Percentiles rank a stretch among this genome's conserved stretches.
Evolutionary conservation across 352 stramenopile genomes (phyloP).

Genomic region (Phytophthora cryptogea): DNA sequence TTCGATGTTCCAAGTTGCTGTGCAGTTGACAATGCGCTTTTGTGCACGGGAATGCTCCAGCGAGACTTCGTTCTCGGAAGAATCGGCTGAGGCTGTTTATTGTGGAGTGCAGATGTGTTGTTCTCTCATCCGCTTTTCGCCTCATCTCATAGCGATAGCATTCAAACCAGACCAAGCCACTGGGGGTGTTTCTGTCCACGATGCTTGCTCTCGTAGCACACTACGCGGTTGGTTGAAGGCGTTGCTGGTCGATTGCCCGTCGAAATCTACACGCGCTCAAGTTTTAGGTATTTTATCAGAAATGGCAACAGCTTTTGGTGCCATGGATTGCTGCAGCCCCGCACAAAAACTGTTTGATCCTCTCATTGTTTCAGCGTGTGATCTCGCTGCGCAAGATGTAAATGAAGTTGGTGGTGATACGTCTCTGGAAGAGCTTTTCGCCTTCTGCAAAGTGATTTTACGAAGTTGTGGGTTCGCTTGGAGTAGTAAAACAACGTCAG

Average conservation of each 20-base stretch:
- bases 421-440: constrained; percentile 30
- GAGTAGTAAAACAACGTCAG: not conserved
- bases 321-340: constrained; percentile 9
- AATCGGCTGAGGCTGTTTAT: constrained; percentile 29
- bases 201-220: not conserved
- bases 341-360: constrained; percentile 24
- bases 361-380: constrained; percentile 31
- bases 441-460: constrained; percentile 26
- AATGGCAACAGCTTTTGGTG: constrained; percentile 22
- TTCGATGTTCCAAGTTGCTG: constrained; percentile 15
- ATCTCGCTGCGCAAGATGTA: constrained; percentile 14
- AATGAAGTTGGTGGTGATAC: not conserved
- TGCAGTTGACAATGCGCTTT: constrained; percentile 12
- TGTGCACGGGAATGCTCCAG: constrained; percentile 8
- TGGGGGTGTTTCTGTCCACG: not conserved
- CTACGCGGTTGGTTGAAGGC: constrained; percentile 25
- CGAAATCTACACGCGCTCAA: constrained; percentile 21
- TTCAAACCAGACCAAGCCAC: constrained; percentile 9
- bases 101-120: constrained; percentile 31
- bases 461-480: constrained; percentile 3
- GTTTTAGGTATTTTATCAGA: constrained; percentile 25
- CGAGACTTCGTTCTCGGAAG: constrained; percentile 21
- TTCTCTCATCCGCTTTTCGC: constrained; percentile 28
- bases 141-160: constrained; percentile 9
- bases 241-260: constrained; percentile 35